phyloP scores from a whole-genome alignment of 2,329 filamentous ascomycete species.

The Phoma sp. region DNA sequence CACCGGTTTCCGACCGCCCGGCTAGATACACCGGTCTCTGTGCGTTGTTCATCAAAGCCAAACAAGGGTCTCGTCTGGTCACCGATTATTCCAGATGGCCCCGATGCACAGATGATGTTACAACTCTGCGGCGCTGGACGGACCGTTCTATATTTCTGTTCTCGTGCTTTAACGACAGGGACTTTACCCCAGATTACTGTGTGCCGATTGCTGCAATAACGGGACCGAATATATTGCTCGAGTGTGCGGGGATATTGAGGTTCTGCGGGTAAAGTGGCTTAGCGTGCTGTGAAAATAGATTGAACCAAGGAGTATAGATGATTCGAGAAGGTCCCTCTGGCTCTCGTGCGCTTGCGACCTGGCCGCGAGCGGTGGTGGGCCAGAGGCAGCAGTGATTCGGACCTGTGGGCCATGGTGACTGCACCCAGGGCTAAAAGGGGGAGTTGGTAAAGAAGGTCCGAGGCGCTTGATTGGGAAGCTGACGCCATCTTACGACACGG shows the following conservation, averaged over 20 bases:
- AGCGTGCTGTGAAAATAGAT: constrained; percentile 38
- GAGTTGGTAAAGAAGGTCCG: constrained; percentile 20
- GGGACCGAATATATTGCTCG: constrained; percentile 40
- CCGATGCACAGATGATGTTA: constrained; percentile 28
- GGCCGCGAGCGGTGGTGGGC: constrained; percentile 14
- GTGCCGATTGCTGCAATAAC: constrained; percentile 30
- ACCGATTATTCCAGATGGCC: constrained; percentile 23
- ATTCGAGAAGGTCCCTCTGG: constrained; percentile 33
- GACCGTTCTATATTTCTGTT: constrained; percentile 21
- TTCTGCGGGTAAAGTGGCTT: constrained; percentile 23
- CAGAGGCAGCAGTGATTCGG: constrained; percentile 30
- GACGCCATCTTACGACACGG: constrained; percentile 39
- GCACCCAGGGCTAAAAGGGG: constrained; percentile 19
- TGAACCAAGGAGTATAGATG: constrained; percentile 43
- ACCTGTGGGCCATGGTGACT: constrained; percentile 21
- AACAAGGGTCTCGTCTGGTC: constrained; percentile 21
- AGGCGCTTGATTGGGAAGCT: constrained; percentile 32
- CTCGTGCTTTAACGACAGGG: constrained; percentile 34
- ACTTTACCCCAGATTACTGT: constrained; percentile 37
- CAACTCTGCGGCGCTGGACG: constrained; percentile 25
- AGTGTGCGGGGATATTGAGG: constrained; percentile 40
- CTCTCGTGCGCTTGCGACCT: constrained; percentile 10
- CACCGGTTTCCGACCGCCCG: constrained; percentile 13
- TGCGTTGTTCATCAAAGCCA: constrained; percentile 19
- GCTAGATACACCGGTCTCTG: constrained; percentile 7